phyloP scores from a whole-genome alignment of 768 basidiomycete species.

The Kwoniella dejecticola region DNA sequence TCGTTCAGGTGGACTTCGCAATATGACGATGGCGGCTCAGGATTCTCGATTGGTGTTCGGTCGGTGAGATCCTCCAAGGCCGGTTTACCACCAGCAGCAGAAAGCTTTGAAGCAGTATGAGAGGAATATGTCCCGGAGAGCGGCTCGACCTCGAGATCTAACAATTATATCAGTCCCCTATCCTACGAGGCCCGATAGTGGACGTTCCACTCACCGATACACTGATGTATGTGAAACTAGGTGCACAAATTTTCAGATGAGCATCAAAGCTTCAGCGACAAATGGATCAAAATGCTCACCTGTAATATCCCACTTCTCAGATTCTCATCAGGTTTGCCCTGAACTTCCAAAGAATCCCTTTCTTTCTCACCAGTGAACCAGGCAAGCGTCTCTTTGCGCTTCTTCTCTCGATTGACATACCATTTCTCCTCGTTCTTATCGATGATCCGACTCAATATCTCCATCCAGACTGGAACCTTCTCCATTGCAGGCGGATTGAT shows the following conservation, averaged over 20 bases:
- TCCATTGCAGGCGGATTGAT: conserved; percentile 23
- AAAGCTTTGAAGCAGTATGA: conserved; percentile 2
- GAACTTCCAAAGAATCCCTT: conserved; percentile 50
- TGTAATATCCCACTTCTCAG: conserved; percentile 48
- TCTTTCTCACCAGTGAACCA: conserved; percentile 55
- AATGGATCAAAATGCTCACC: conserved; percentile 19
- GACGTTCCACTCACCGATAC: conserved; percentile 46
- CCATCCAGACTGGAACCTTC: conserved; percentile 35
- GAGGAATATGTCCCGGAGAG: conserved; percentile 41
- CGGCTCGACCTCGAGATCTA: conserved; percentile 47
- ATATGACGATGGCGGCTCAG: conserved; percentile 51
- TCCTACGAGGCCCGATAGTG: too few relatives aligned
- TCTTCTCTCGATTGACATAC: conserved; percentile 44
- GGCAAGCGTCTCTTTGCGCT: conserved; percentile 48
- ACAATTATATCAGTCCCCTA: neutral
- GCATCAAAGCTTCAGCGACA: neutral
- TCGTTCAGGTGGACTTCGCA: conserved; percentile 55
- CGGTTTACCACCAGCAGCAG: conserved; percentile 41
- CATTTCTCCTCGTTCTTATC: conserved; percentile 46
- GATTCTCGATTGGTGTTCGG: conserved; percentile 41
- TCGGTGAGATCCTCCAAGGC: conserved; percentile 47
- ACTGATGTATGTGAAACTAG: conserved; percentile 53
- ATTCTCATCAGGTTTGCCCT: conserved; percentile 39
- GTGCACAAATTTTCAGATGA: neutral
- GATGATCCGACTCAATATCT: conserved; percentile 31